Base-by-base conservation (phyloP, 495 filamentous ascomycete species). In the Podospora didyma region DNA sequence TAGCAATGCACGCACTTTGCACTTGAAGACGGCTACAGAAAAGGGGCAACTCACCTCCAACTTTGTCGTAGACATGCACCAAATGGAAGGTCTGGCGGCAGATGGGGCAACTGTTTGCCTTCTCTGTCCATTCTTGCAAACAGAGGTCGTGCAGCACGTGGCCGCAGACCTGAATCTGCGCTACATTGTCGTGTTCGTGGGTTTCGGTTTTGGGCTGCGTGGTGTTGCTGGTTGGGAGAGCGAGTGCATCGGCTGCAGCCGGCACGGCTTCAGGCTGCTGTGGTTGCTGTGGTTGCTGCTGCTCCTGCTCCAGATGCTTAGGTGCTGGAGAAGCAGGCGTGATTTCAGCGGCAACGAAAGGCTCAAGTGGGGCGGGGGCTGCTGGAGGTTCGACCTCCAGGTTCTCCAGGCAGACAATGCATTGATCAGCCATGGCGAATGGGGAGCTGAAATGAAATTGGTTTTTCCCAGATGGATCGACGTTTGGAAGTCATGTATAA, bases 101-200 rank as follows among this genome's bases (percentile, higher is more conserved):
- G 70, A 97, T 95, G 14, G 94, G 94, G 68, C 94, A 99, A 68
- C 91, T 96, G 73, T 97, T 99, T 54, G 95, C 93, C 66, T 93
- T 85, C 73, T 94, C 90, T 28, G 88, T 89, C 94, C 94, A 99
- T 55, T 90, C 89, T 62, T 86, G 85, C 55, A 99, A 74, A 66
- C 94, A 99, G 48, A 87, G 84, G 71, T 99, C 85, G 69, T 99
- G 94, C 60, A 97, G 73, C 53, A 89, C 82, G 77, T 99, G 94
- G 42, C 86, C 86, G 74, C 94, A 99, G 35, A 91, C 64, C 55
- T 77, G 65, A 41, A 83, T 81, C 41, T 75, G 58, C 35, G 80
- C 80, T 49, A 83, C 74, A 47, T 69, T 61, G 52, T 67, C 61
- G 56, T 73, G 62, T 26, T 66, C 63, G 51, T 58, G 53, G 42